phyloP scores from a whole-genome alignment of 805 yeast genomes.

The Jamesozyma lodderae region DNA sequence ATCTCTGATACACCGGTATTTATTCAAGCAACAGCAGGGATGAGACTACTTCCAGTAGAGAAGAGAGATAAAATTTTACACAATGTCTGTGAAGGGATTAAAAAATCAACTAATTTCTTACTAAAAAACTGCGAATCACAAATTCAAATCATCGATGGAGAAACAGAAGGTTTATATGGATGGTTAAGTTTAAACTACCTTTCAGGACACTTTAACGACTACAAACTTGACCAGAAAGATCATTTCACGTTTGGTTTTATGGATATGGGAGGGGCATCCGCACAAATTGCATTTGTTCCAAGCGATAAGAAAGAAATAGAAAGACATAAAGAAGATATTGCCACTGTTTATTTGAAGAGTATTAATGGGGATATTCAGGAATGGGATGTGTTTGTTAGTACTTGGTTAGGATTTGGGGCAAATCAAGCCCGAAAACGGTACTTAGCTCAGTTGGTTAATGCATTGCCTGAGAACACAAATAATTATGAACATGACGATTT shows the following conservation, averaged over 20 bases:
- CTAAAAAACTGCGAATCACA: constrained; percentile 52
- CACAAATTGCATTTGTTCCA: constrained; percentile 92
- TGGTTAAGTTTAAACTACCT: constrained; percentile 90
- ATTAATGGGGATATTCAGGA: constrained; percentile 60
- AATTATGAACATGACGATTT: constrained; percentile 39
- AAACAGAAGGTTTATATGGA: constrained; percentile 89
- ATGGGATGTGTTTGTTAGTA: constrained; percentile 86
- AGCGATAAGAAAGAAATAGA: constrained; percentile 46
- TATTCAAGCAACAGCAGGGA: constrained; percentile 94
- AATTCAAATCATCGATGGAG: constrained; percentile 85
- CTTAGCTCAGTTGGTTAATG: constrained; percentile 44
- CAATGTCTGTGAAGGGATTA: constrained; percentile 51
- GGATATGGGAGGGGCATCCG: constrained; percentile 99
- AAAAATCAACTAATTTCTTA: constrained; percentile 47
- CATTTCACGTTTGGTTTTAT: constrained; percentile 79
- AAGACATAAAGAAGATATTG: constrained; percentile 65
- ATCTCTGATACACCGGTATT: constrained; percentile 71
- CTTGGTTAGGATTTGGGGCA: constrained; percentile 98
- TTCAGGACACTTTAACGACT: constrained; percentile 51
- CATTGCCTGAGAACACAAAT: constrained; percentile 42
- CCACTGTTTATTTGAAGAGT: constrained; percentile 54
- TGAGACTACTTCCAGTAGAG: constrained; percentile 61
- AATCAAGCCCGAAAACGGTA: constrained; percentile 81
- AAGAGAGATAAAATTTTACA: constrained; percentile 46
- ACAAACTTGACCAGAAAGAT: constrained; percentile 26